Conservation (phyloP, 2,329 filamentous ascomycete species). For the Colletotrichum sp. region DNA sequence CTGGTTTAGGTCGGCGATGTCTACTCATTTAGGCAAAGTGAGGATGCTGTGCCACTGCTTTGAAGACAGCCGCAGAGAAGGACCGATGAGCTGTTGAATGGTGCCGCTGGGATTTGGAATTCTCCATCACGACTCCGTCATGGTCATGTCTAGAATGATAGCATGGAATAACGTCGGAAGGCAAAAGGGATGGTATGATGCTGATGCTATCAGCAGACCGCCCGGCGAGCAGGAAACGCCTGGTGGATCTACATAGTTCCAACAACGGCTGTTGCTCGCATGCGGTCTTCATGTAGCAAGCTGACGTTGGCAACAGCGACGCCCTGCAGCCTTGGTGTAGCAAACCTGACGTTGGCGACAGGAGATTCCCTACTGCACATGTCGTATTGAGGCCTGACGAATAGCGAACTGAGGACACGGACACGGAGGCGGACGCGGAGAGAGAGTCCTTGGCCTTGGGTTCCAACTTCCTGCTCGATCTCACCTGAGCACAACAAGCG, state of each 20-base stretch:
- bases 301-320: background rate
- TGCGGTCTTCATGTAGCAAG: background rate
- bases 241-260: background rate
- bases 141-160: background rate
- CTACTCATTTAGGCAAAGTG: background rate
- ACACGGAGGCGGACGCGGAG: background rate
- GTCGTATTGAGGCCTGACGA: background rate
- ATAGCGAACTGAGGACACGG: background rate
- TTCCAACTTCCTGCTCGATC: background rate
- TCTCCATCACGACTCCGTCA: background rate
- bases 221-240: background rate
- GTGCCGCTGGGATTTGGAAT: background rate
- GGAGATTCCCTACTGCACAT: background rate
- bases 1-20: background rate
- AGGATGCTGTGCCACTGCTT: background rate
- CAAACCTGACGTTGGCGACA: background rate
- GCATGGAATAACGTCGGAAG: background rate
- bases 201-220: background rate
- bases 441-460: background rate
- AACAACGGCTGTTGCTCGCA: background rate
- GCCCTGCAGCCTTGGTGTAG: background rate
- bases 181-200: background rate
- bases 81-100: background rate
- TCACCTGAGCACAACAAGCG: background rate
- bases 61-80: background rate